Evolutionary conservation across 305 asterid species (phyloP).

Genomic region (Fraxinus sp.): DNA sequence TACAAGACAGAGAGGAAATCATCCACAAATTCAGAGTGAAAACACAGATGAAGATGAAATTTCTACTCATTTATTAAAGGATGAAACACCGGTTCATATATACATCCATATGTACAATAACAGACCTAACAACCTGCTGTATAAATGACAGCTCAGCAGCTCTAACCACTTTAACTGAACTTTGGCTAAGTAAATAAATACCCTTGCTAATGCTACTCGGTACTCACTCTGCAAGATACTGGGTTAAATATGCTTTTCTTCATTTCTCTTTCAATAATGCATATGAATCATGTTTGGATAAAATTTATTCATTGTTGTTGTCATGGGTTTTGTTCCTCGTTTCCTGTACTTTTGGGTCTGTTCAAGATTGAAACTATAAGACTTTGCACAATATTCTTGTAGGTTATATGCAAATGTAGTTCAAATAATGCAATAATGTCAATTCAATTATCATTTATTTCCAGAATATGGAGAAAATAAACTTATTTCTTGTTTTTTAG

Average conservation of each 20-base stretch:
- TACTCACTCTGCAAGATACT: neutral
- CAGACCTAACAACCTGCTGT: neutral
- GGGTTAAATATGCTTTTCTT: neutral
- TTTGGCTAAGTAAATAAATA: neutral
- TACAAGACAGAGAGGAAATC: too few relatives aligned
- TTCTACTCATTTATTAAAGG: neutral
- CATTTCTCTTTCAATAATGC: neutral
- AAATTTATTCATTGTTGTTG: neutral
- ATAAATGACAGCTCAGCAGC: neutral
- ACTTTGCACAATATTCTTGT: neutral
- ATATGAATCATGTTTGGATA: neutral
- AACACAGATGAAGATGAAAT: neutral
- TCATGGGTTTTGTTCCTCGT: neutral
- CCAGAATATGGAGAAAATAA: neutral
- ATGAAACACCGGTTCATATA: too few relatives aligned
- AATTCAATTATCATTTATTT: neutral
- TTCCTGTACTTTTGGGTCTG: neutral
- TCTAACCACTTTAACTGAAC: neutral
- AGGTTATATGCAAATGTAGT: slow-evolving; percentile 1
- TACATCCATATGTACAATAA: too few relatives aligned
- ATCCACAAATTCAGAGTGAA: neutral
- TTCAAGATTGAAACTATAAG: slow-evolving; percentile 11
- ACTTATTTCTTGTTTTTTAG: neutral
- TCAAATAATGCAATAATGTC: neutral
- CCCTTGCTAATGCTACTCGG: neutral